Conservation (phyloP, 176 grass and related monocot species). For the Cocos nucifera region DNA sequence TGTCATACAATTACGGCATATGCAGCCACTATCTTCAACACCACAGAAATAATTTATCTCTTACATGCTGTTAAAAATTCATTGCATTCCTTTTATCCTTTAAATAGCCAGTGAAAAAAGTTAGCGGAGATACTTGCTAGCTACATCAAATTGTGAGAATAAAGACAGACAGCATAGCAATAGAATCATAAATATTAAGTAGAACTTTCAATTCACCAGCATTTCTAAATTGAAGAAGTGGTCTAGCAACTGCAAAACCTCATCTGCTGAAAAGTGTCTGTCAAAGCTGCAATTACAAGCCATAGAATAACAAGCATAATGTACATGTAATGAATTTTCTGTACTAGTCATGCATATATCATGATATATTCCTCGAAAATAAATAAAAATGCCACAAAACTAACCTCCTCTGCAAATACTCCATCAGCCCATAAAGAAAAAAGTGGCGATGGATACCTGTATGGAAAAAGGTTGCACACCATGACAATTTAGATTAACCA, state of each 20-base stretch:
- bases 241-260: constrained; percentile 78
- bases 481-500: background rate
- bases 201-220: constrained; percentile 46
- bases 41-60: too few species aligned
- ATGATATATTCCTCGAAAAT: background rate
- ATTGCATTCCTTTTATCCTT: too few species aligned
- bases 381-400: background rate
- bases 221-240: constrained; percentile 94
- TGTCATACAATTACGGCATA: too few species aligned
- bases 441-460: constrained; percentile 88
- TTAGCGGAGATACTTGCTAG: too few species aligned
- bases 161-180: background rate
- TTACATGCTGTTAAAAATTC: too few species aligned
- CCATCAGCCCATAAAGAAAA: constrained; percentile 82
- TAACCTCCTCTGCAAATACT: constrained; percentile 70
- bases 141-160: too few species aligned
- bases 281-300: constrained; percentile 42
- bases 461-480: background rate
- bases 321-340: background rate
- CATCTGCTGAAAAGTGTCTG: constrained; percentile 63
- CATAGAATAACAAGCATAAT: background rate
- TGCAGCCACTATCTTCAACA: too few species aligned
- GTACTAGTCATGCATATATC: constrained; percentile 2
- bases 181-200: background rate
- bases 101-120: too few species aligned